Conservation (phyloP, 495 filamentous ascomycete genomes). For the Penicillium fimorum region DNA sequence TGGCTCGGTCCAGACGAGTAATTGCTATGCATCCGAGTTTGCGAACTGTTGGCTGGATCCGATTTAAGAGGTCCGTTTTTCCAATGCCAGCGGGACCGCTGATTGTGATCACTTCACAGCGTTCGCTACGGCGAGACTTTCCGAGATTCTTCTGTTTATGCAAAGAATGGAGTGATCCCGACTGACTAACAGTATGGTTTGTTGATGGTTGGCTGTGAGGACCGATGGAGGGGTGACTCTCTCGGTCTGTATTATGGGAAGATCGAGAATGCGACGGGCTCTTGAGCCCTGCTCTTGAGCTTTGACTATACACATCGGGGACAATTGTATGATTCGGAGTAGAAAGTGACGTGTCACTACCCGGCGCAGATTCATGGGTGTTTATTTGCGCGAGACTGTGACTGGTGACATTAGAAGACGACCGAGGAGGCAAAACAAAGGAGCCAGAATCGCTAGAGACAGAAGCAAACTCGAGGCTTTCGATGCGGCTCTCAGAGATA, state of each 20-base stretch:
- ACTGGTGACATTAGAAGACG: conserved; percentile 35
- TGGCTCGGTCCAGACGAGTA: conserved; percentile 80
- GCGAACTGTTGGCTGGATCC: conserved; percentile 69
- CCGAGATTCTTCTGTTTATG: conserved; percentile 42
- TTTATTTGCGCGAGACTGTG: conserved; percentile 32
- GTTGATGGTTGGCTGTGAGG: conserved; percentile 31
- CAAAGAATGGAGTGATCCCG: conserved; percentile 33
- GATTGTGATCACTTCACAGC: conserved; percentile 77
- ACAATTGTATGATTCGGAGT: conserved; percentile 25
- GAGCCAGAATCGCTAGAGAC: conserved; percentile 54
- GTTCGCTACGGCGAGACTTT: conserved; percentile 63
- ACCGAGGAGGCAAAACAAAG: conserved; percentile 46
- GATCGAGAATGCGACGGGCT: conserved; percentile 41
- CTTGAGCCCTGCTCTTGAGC: conserved; percentile 23
- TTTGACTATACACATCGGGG: conserved; percentile 12
- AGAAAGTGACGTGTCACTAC: conserved; percentile 36
- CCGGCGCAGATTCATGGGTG: conserved; percentile 39
- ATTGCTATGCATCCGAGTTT: conserved; percentile 76
- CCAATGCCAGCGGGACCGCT: conserved; percentile 75
- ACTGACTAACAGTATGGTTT: conserved; percentile 30
- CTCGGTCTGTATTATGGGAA: conserved; percentile 39
- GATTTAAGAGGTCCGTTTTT: conserved; percentile 80
- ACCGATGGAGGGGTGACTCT: conserved; percentile 30
- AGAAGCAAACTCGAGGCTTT: conserved; percentile 50
- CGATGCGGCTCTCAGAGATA: conserved; percentile 54